Conservation (phyloP, 495 filamentous ascomycete genomes). For the Trichoderma virens region DNA sequence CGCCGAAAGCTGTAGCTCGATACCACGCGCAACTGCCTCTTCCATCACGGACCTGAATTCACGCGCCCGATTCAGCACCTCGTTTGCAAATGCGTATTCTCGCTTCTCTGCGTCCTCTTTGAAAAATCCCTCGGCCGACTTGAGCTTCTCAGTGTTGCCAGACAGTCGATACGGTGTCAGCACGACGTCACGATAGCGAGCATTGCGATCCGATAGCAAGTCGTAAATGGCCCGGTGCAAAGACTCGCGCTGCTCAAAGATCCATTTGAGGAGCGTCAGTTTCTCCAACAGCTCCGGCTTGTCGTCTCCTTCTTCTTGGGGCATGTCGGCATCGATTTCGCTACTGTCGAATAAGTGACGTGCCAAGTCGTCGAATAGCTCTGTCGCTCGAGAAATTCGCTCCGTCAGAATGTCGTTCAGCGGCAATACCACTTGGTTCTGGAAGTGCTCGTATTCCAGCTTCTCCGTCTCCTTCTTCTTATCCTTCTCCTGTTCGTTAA, state of each 20-base stretch:
- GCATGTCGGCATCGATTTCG: slow-evolving; percentile 63
- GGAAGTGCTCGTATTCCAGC: slow-evolving; percentile 68
- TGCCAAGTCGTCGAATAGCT: slow-evolving; percentile 63
- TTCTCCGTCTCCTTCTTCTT: slow-evolving; percentile 57
- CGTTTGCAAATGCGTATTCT: slow-evolving; percentile 53
- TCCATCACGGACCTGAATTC: slow-evolving; percentile 78
- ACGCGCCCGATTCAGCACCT: slow-evolving; percentile 60
- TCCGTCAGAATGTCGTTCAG: slow-evolving; percentile 64
- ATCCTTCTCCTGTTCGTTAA: slow-evolving; percentile 54
- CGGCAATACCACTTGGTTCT: slow-evolving; percentile 65
- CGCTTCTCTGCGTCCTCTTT: slow-evolving; percentile 64
- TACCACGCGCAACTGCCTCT: slow-evolving; percentile 74
- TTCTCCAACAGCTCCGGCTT: slow-evolving; percentile 91
- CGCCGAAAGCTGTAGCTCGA: slow-evolving; percentile 81
- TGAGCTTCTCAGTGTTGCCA: slow-evolving; percentile 63
- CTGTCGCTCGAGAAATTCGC: slow-evolving; percentile 53
- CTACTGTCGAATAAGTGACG: slow-evolving; percentile 66
- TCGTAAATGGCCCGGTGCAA: slow-evolving; percentile 80
- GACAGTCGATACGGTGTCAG: slow-evolving; percentile 69
- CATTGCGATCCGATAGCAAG: slow-evolving; percentile 72
- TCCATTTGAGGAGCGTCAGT: slow-evolving; percentile 91
- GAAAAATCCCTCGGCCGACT: slow-evolving; percentile 74
- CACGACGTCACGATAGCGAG: slow-evolving; percentile 75
- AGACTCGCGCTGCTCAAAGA: slow-evolving; percentile 86
- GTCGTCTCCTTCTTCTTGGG: slow-evolving; percentile 92